A percentile compares a stretch with the other conserved stretches of the same genome.
These are phyloP conservation scores for Xylaria acuta DNA, from an alignment of 495 filamentous ascomycete species.

Conservation along the genomic window DNA sequence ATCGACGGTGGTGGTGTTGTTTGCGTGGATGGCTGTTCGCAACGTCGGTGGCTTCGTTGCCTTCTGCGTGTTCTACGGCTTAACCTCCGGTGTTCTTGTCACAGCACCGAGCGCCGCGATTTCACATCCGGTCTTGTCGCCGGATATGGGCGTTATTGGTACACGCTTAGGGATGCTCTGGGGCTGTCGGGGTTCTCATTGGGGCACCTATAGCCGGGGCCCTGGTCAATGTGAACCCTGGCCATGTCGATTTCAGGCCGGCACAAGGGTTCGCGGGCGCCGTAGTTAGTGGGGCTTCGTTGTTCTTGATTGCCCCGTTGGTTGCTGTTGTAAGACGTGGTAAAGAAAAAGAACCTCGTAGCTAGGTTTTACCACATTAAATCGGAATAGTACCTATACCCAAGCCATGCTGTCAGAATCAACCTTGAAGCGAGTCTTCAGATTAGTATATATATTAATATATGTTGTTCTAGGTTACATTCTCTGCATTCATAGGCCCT, in stretches of 20 bases:
- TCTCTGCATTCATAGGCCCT: too few species aligned
- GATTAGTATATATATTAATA: too few species aligned
- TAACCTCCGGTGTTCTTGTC: neutral
- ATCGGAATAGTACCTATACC: too few species aligned
- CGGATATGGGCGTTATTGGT: neutral
- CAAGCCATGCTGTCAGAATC: too few species aligned
- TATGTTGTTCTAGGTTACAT: too few species aligned
- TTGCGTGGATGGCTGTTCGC: slow-evolving; percentile 11
- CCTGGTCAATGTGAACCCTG: neutral
- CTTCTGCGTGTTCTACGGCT: neutral
- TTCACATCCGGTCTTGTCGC: neutral
- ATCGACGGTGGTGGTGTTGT: neutral
- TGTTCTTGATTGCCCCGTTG: slow-evolving; percentile 1
- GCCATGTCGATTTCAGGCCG: neutral
- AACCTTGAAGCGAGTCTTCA: too few species aligned
- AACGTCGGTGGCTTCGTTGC: neutral
- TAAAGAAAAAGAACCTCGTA: neutral
- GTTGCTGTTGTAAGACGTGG: neutral
- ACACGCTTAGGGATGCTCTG: slow-evolving; percentile 12
- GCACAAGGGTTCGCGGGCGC: slow-evolving; percentile 9
- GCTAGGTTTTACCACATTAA: too few species aligned
- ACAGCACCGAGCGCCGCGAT: slow-evolving; percentile 3
- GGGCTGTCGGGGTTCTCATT: neutral
- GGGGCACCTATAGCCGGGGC: neutral
- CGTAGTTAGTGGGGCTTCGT: neutral